Evolutionary conservation across 768 basidiomycete genomes (phyloP).

Genomic region (Gyrodon lividus): DNA sequence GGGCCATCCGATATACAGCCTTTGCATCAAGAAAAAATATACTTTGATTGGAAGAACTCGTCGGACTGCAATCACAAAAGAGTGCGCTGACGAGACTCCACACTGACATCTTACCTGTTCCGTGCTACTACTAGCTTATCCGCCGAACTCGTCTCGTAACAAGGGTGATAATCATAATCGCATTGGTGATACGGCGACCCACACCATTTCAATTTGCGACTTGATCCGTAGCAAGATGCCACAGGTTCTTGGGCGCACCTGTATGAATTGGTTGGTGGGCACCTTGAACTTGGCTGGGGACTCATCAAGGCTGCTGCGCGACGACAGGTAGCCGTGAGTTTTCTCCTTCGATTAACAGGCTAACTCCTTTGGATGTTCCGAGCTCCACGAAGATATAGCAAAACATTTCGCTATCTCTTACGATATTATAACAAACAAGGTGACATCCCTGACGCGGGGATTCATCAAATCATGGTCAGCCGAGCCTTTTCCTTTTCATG

Average conservation of each 20-base stretch:
- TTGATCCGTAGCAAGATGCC: background rate
- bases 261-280: conserved; percentile 20
- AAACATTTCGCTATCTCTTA: conserved; percentile 16
- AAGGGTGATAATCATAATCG: conserved; percentile 12
- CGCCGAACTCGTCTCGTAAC: conserved; percentile 7
- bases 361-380: conserved; percentile 19
- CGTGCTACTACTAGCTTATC: no score
- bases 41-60: background rate
- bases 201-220: no score
- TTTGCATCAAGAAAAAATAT: no score
- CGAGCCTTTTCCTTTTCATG: conserved; percentile 13
- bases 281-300: conserved; percentile 3
- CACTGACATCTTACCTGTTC: no score
- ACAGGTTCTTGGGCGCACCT: no score
- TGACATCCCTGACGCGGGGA: no score
- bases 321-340: conserved; percentile 18
- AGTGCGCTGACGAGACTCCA: conserved; percentile 15
- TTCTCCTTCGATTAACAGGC: conserved; percentile 11
- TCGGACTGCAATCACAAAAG: no score
- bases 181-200: no score
- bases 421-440: conserved; percentile 17
- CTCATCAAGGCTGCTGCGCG: conserved; percentile 16
- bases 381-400: conserved; percentile 18
- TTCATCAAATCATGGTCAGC: conserved; percentile 4
- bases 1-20: no score